phyloP scores from a whole-genome alignment of 495 filamentous ascomycete species.

The Podospora pseudopauciseta region DNA sequence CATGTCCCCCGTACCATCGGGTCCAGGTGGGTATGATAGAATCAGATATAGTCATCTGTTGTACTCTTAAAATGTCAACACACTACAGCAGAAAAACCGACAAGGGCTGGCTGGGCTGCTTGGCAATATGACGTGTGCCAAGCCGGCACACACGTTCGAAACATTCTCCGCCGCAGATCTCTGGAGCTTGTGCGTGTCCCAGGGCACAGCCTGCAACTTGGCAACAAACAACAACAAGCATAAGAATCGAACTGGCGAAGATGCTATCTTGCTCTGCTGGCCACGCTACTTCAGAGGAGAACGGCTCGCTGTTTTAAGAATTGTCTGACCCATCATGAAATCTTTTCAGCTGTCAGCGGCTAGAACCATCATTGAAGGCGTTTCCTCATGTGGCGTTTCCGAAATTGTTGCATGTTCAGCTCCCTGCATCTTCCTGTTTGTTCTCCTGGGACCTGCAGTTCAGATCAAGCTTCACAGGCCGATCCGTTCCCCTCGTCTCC shows the following conservation, averaged over 20 bases:
- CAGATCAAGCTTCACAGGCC: too few species aligned
- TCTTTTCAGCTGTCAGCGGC: neutral
- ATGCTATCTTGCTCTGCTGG: neutral
- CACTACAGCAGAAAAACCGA: neutral
- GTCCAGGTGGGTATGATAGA: neutral
- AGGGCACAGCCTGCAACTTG: neutral
- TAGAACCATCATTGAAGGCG: neutral
- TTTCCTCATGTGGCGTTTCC: neutral
- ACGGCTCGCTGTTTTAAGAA: neutral
- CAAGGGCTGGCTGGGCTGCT: neutral
- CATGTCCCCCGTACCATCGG: constrained; percentile 3
- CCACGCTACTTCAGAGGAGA: neutral
- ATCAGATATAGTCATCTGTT: too few species aligned
- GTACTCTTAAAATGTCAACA: too few species aligned
- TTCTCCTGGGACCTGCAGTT: neutral
- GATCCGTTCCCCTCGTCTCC: too few species aligned
- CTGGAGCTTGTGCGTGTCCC: neutral
- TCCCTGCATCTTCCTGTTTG: neutral
- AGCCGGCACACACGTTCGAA: neutral
- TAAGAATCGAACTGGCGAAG: neutral
- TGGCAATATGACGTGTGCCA: neutral
- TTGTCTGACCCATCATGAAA: neutral
- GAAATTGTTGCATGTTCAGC: neutral
- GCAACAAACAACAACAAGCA: neutral
- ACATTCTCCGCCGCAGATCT: neutral